A percentile compares a stretch with the other conserved stretches of the same genome.
Evolutionary conservation across 179 eudicot species (phyloP).

Genomic region (Silene noctiflora): DNA sequence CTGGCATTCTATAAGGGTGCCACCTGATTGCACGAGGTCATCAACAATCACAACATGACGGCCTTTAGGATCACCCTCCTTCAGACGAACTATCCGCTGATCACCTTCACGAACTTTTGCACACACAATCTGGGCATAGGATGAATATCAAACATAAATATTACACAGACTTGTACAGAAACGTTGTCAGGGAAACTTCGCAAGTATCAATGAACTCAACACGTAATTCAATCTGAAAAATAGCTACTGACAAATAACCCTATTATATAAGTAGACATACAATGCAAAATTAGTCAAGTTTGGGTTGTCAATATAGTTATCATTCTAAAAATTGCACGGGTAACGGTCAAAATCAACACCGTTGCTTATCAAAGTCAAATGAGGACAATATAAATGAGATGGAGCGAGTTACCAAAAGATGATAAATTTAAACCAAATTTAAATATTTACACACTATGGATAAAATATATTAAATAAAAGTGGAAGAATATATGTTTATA

Average conservation of each 20-base stretch:
- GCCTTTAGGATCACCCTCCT: slow-evolving; percentile 95
- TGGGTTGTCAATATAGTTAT: background rate
- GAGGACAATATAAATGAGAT: no score
- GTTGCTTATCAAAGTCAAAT: background rate
- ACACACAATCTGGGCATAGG: slow-evolving; percentile 61
- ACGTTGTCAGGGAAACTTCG: background rate
- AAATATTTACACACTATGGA: no score
- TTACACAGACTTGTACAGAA: background rate
- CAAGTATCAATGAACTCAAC: background rate
- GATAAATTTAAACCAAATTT: no score
- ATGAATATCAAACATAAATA: background rate
- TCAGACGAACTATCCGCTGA: slow-evolving; percentile 84
- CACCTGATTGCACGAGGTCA: slow-evolving; percentile 97
- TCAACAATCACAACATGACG: slow-evolving; percentile 98
- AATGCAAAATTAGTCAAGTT: background rate
- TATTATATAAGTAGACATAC: no score
- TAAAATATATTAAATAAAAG: no score
- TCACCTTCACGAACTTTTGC: slow-evolving; percentile 97
- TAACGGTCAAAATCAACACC: background rate
- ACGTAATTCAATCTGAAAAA: background rate
- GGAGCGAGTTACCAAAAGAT: no score
- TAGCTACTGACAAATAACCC: background rate
- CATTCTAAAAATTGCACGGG: no score
- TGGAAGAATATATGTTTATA: no score
- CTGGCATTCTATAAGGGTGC: slow-evolving; percentile 94